Evolutionary conservation across 306 rosid genomes (phyloP).

Genomic region (Albizia julibrissin): DNA sequence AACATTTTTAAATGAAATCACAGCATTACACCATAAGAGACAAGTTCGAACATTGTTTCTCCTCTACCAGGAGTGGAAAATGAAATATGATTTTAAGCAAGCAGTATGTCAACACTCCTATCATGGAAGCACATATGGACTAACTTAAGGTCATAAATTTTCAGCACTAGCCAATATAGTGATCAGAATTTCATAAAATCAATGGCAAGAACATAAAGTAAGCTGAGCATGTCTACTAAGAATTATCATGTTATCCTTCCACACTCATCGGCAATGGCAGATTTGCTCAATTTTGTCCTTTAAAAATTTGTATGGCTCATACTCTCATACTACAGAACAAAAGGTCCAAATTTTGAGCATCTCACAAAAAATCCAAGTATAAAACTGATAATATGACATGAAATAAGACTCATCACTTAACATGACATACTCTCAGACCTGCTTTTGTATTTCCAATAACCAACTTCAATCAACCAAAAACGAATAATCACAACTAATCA

Average conservation of each 20-base stretch:
- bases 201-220: background rate
- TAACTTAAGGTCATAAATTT: background rate
- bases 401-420: background rate
- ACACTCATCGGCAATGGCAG: background rate
- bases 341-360: slow-evolving; percentile 12
- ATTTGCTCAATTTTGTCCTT: background rate
- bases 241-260: background rate
- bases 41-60: background rate
- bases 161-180: background rate
- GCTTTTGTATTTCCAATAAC: slow-evolving; percentile 6
- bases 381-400: background rate
- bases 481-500: slow-evolving; percentile 25
- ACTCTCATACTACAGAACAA: background rate
- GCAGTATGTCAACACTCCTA: background rate
- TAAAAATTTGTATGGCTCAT: background rate
- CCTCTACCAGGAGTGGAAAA: background rate
- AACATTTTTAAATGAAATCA: too few relatives aligned
- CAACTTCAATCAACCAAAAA: slow-evolving; percentile 26
- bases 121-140: background rate
- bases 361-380: background rate
- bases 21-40: background rate
- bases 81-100: background rate
- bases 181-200: background rate
- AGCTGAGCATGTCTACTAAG: background rate
- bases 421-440: background rate